phyloP scores from a whole-genome alignment of 2,329 filamentous ascomycete species.

The Chrysoporthe austroafricana region DNA sequence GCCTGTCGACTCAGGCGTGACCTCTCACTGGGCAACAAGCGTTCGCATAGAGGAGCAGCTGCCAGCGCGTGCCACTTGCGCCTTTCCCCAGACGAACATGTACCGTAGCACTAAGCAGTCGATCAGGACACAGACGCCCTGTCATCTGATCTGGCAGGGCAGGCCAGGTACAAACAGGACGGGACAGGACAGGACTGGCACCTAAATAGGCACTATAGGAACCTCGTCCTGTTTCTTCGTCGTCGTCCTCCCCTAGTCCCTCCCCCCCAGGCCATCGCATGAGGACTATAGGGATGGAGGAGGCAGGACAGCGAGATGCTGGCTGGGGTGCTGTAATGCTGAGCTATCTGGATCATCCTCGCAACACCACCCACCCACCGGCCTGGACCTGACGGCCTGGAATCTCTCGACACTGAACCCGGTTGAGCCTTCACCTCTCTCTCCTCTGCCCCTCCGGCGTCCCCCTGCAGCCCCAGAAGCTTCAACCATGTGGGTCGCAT shows the following conservation, averaged over 20 bases:
- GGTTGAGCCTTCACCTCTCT: not conserved
- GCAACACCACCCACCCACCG: too few species aligned
- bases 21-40: not conserved
- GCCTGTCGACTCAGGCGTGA: not conserved
- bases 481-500: constrained; percentile 1
- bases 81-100: not conserved
- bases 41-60: not conserved
- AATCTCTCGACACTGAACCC: not conserved
- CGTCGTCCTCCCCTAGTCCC: too few species aligned
- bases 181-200: not conserved
- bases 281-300: too few species aligned
- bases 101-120: not conserved
- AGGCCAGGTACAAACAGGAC: not conserved
- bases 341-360: too few species aligned
- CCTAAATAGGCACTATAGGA: too few species aligned
- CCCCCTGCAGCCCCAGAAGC: not conserved
- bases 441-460: not conserved
- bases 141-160: not conserved
- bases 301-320: too few species aligned
- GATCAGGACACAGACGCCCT: not conserved
- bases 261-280: too few species aligned
- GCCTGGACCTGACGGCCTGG: not conserved
- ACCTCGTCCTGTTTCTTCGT: too few species aligned
- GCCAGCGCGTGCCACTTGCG: constrained; percentile 8
- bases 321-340: too few species aligned